Percentiles rank a stretch among this genome's conserved stretches.
phyloP scores from a whole-genome alignment of 805 yeast species.

The Scheffersomyces ergatensis region DNA sequence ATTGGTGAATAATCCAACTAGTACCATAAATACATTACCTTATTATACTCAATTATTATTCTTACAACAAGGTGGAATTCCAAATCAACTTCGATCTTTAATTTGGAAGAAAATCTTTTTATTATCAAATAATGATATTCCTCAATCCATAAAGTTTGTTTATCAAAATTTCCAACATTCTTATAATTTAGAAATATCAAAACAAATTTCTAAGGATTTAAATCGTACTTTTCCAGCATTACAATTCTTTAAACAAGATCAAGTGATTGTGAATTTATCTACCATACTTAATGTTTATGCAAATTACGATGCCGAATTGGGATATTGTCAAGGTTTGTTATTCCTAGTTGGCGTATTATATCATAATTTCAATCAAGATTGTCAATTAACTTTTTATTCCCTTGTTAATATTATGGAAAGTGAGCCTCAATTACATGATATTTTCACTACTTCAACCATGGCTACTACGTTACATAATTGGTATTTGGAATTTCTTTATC shows the following conservation, averaged over 20 bases:
- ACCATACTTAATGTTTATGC: constrained; percentile 60
- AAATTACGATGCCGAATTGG: constrained; percentile 62
- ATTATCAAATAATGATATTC: constrained; percentile 26
- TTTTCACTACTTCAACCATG: constrained; percentile 49
- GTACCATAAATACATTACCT: constrained; percentile 46
- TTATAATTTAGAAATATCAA: constrained; percentile 34
- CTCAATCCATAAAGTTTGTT: constrained; percentile 30
- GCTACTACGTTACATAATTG: constrained; percentile 53
- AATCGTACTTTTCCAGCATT: constrained; percentile 59
- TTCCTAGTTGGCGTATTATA: constrained; percentile 60
- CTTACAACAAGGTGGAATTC: constrained; percentile 46
- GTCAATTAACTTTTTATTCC: constrained; percentile 46
- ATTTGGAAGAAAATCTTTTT: constrained; percentile 43
- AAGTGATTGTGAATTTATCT: constrained; percentile 47
- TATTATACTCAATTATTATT: constrained; percentile 45
- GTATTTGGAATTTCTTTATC: constrained; percentile 47
- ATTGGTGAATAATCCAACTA: constrained; percentile 42
- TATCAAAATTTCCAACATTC: constrained; percentile 42
- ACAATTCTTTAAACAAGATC: constrained; percentile 41
- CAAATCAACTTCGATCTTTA: constrained; percentile 39
- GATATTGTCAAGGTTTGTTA: constrained; percentile 67
- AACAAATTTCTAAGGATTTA: constrained; percentile 55
- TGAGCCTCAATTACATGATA: constrained; percentile 48
- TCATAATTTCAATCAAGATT: constrained; percentile 31
- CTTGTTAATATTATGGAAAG: constrained; percentile 58